Percentiles rank a stretch among this genome's conserved stretches.
Conservation (phyloP, 352 stramenopile species). For the Achlya hypogyna region DNA sequence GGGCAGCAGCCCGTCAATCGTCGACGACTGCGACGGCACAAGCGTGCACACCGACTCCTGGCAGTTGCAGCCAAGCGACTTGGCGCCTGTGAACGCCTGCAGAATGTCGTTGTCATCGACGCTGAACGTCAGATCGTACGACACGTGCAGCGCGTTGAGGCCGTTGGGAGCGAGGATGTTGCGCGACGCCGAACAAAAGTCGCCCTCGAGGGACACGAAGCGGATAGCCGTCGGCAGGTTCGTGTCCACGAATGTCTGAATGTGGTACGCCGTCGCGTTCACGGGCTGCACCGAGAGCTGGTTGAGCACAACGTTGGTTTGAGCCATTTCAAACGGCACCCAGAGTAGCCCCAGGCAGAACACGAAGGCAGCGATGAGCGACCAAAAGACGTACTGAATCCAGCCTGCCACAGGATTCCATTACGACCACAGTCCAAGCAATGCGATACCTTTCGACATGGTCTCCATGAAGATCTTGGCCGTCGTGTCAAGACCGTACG, state of each 20-base stretch:
- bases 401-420: background rate
- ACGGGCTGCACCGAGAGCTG: background rate
- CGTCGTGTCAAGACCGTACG: conserved; percentile 7
- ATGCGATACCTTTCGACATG: conserved; percentile 7
- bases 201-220: conserved; percentile 15
- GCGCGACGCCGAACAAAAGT: conserved; percentile 15
- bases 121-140: conserved; percentile 11
- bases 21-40: conserved; percentile 6
- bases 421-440: background rate
- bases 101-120: conserved; percentile 2
- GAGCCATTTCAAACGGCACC: conserved; percentile 8
- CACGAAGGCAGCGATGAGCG: background rate
- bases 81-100: conserved; percentile 5
- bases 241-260: background rate
- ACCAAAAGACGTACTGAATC: conserved; percentile 15
- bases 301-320: conserved; percentile 3
- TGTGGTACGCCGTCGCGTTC: conserved; percentile 14
- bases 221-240: conserved; percentile 8
- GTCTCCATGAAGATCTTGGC: conserved; percentile 21
- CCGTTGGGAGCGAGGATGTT: conserved; percentile 3
- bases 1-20: conserved; percentile 1
- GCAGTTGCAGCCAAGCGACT: conserved; percentile 9
- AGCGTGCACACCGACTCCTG: background rate
- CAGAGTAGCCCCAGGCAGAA: background rate
- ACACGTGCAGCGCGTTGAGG: conserved; percentile 1